phyloP scores from a whole-genome alignment of 306 rosid genomes.

The Fagus sylvatica region DNA sequence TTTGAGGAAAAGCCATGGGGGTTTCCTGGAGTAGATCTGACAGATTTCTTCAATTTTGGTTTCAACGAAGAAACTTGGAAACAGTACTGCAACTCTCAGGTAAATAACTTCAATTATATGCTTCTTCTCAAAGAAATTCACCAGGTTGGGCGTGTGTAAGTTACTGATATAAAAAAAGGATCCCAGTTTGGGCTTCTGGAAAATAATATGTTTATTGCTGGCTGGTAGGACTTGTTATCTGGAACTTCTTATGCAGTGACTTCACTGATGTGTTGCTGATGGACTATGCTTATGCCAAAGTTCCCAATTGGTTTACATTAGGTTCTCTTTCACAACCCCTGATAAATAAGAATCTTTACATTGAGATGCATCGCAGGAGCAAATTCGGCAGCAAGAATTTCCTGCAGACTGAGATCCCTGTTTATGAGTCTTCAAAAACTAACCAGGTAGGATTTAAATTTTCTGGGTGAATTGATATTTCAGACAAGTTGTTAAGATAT shows the following conservation, averaged over 20 bases:
- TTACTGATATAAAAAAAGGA: too few species aligned
- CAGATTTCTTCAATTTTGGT: conserved; percentile 71
- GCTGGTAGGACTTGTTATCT: conserved; percentile 17
- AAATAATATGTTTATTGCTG: conserved; percentile 2
- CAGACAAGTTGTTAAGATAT: conserved; percentile 9
- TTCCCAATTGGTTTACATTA: conserved; percentile 5
- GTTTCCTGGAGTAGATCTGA: conserved; percentile 52
- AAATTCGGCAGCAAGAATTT: conserved; percentile 33
- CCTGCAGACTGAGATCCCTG: conserved; percentile 26
- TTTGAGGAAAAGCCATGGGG: conserved; percentile 68
- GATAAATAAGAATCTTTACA: conserved; percentile 15
- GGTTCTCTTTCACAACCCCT: conserved; percentile 16
- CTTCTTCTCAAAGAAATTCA: conserved; percentile 1
- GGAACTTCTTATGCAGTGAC: conserved; percentile 1
- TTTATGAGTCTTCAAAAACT: conserved; percentile 29
- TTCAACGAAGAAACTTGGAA: conserved; percentile 73
- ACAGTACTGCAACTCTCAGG: conserved; percentile 62
- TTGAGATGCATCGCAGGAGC: conserved; percentile 36
- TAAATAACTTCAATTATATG: conserved; percentile 29
- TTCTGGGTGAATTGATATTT: conserved; percentile 10
- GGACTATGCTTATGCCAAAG: too few species aligned
- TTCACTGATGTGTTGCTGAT: not conserved
- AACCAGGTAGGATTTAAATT: conserved; percentile 35
- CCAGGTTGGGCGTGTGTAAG: not conserved
- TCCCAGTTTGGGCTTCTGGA: conserved; percentile 5